These are phyloP conservation scores for Septoria petroselini DNA, from an alignment of 2,329 filamentous ascomycete genomes.

Conservation along the genomic window DNA sequence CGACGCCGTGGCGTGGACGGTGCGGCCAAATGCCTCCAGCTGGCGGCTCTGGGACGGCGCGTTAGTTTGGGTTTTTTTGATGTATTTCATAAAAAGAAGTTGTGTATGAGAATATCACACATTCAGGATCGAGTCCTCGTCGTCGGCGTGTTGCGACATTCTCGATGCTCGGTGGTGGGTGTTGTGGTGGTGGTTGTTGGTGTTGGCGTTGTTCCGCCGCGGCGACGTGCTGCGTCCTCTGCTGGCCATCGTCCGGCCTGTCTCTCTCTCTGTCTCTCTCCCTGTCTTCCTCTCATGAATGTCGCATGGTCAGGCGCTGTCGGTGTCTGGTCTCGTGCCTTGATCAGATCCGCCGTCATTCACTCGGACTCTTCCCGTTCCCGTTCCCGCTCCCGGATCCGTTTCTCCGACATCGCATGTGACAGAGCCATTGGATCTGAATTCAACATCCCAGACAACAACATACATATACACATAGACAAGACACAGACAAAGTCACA, in stretches of 20 bases:
- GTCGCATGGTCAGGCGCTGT: too few species aligned
- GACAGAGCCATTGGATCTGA: too few species aligned
- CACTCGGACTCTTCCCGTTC: too few species aligned
- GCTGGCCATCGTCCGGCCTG: slow-evolving; percentile 25
- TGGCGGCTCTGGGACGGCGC: slow-evolving; percentile 65
- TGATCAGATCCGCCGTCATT: too few species aligned
- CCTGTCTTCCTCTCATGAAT: slow-evolving; percentile 7
- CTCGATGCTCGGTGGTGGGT: neutral
- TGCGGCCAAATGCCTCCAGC: slow-evolving; percentile 87
- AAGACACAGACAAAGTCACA: too few species aligned
- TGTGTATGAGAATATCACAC: slow-evolving; percentile 6
- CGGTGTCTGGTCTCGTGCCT: too few species aligned
- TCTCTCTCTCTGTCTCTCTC: neutral
- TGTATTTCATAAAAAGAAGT: neutral
- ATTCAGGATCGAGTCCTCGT: slow-evolving; percentile 30
- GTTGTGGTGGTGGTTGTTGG: too few species aligned
- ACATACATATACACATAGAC: too few species aligned
- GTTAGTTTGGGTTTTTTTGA: too few species aligned
- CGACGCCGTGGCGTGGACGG: slow-evolving; percentile 88
- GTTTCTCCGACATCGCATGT: neutral
- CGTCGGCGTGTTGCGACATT: slow-evolving; percentile 19
- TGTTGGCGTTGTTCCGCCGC: slow-evolving; percentile 21
- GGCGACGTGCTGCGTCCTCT: slow-evolving; percentile 35
- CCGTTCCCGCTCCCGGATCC: neutral
- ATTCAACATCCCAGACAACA: too few species aligned